These are phyloP conservation scores for Aspergillus cavernicola DNA, from an alignment of 495 filamentous ascomycete species.

Conservation along the genomic window DNA sequence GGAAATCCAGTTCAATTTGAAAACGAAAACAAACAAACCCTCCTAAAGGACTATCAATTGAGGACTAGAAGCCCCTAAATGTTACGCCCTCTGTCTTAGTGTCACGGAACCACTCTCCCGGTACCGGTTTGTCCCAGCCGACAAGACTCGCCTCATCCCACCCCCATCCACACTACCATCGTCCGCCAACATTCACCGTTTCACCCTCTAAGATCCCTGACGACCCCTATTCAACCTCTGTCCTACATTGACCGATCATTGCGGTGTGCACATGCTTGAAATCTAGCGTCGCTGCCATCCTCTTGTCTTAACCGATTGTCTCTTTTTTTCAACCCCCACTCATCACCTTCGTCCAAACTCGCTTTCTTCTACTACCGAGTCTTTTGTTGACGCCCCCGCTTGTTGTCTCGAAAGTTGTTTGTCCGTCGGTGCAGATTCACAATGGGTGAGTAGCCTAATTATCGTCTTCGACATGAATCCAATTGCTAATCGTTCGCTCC, in stretches of 20 bases:
- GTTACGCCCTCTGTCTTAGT: slow-evolving; percentile 16
- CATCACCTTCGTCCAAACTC: not conserved
- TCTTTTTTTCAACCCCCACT: too few relatives aligned
- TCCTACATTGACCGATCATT: slow-evolving; percentile 3
- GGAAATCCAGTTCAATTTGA: not conserved
- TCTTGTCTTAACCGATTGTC: not conserved
- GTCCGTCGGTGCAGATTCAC: not conserved
- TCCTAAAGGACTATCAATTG: slow-evolving; percentile 1
- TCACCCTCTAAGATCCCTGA: slow-evolving; percentile 1
- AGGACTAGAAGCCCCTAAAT: slow-evolving; percentile 11
- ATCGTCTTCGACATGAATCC: not conserved
- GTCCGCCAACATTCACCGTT: not conserved
- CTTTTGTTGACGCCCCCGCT: not conserved
- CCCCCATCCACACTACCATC: slow-evolving; percentile 7
- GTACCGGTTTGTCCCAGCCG: slow-evolving; percentile 26
- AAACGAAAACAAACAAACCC: not conserved
- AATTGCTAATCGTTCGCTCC: not conserved
- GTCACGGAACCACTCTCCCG: slow-evolving; percentile 25
- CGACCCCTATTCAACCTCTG: slow-evolving; percentile 5
- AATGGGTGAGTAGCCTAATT: slow-evolving; percentile 5
- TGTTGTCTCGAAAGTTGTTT: not conserved
- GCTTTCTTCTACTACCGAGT: not conserved
- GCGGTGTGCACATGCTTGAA: slow-evolving; percentile 12
- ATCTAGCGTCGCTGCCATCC: not conserved
- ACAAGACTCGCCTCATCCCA: slow-evolving; percentile 28